Base-by-base conservation (phyloP, 345 rosid species). In the Boechera stricta region DNA sequence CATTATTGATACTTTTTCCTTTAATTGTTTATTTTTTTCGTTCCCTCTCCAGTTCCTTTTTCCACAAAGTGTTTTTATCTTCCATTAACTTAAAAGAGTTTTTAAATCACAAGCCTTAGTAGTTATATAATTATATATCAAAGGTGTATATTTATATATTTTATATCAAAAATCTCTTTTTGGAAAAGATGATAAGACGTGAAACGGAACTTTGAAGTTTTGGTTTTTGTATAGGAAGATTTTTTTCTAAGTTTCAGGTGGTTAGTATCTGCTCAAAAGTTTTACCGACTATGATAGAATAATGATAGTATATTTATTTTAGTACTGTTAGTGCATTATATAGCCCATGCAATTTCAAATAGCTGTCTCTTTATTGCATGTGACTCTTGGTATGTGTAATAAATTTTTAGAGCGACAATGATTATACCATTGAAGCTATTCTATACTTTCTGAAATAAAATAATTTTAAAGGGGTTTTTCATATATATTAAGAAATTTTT, bases 121-220 rank as follows among this genome's bases (percentile, higher is more conserved):
- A 53, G 59, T 77, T 26, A 63, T 77, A 53, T 62, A 51, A n/a
- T 31, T 69, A 69, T 67, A 49, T 54, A 38, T 35, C 45, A 60
- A 67, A 75, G 28, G 33, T 58, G 38, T 36, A 31, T 28, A 9
- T 33, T 7, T 38, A 21, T 21, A 21, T 38, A 8, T 41, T 18
- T 5, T 18, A 6, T 16, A 39, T 9, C 4, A 29, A 49, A 75
- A 51, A n/a, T 12, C 47, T 52, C 74, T 69, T 62, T 62, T 69
- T 69, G 58, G 29, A 67, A 77, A 70, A 77, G 75, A 77, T 62
- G 75, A 77, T 54, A 62, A 69, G 75, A 77, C 75, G 56, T 76
- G 62, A 42, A 62, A 42, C 64, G 57, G 28, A 69, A 44, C 75
- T 69, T 69, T 70, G 75, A 62, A 76, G 80, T 69, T 76, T 76